Base-by-base conservation (phyloP, 2,329 filamentous ascomycete species). In the Penicillium fuscoglaucum region DNA sequence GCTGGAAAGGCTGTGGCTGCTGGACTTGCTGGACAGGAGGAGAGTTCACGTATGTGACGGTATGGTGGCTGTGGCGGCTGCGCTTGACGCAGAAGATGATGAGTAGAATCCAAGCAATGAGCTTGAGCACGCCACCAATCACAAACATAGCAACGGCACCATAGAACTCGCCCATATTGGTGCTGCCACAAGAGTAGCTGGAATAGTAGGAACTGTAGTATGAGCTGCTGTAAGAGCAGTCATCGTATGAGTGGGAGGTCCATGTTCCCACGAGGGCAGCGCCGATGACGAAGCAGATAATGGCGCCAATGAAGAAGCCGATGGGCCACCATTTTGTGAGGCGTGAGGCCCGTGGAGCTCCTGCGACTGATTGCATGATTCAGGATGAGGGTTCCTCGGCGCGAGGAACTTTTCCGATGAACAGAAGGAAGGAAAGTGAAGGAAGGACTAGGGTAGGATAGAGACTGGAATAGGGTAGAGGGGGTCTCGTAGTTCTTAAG, bases 21-120 rank as follows among this genome's bases (percentile, higher is more conserved):
- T 57, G 40, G 28, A 52, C 44, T n/a, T 46, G 52, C 35, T 57
- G 40, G 28, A 52, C 48, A 26, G 53, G 44, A 28, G 57, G 19
- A 24, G 49, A 40, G 31, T 57, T 59, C 33, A 55, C 37, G 24
- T 58, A 59, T 26, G 54, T 61, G 45, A 61, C 55, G 13, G 52
- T 60, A 4, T 43, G 54, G 17, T 52, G 48, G n/a, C 26, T 52
- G 19, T 37, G 29, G 19, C 56, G 63, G 33, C 33, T 46, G 49
- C 63, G 63, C 50, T 61, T 62, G 19, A 66, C 56, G 52, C 61
- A 63, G 60, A 58, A 66, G 43, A 66, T 40, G 21, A 64, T 63
- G 29, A 64, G 57, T 10, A 66, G 57, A 31, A 66, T 55, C 63
- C 63, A 66, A 24, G 51, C 60, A 26, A 35, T 54, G 56, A 66